phyloP scores from a whole-genome alignment of 306 rosid genomes.

The Prosopis cineraria region DNA sequence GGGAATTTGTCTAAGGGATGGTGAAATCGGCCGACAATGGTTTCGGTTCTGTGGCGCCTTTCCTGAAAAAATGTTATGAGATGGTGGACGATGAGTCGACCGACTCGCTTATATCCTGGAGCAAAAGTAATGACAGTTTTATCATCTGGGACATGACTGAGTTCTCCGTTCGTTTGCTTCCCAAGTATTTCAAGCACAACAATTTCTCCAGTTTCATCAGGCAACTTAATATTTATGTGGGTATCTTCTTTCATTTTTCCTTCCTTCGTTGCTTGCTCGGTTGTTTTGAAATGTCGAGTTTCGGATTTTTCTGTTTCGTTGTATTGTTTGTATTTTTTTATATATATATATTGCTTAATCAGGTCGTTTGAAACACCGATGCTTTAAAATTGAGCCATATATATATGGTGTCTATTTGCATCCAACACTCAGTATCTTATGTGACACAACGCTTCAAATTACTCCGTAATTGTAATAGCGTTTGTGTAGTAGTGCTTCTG shows the following conservation, averaged over 20 bases:
- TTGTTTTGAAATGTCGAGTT: background rate
- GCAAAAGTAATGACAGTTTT: slow-evolving; percentile 42
- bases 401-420: background rate
- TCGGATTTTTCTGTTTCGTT: background rate
- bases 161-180: slow-evolving; percentile 58
- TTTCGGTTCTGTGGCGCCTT: slow-evolving; percentile 54
- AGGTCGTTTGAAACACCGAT: background rate
- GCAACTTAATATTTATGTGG: slow-evolving; percentile 74
- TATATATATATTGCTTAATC: background rate
- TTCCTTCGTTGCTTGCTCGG: background rate
- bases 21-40: slow-evolving; percentile 46
- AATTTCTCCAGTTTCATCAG: slow-evolving; percentile 78
- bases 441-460: background rate
- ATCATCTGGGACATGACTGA: slow-evolving; percentile 58
- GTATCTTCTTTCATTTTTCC: slow-evolving; percentile 1
- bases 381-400: background rate
- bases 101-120: slow-evolving; percentile 60
- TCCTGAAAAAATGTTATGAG: slow-evolving; percentile 63
- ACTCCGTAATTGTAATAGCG: background rate
- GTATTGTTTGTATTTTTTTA: background rate
- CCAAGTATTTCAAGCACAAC: slow-evolving; percentile 67
- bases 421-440: background rate
- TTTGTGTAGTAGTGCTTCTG: background rate
- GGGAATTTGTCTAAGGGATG: slow-evolving; percentile 33
- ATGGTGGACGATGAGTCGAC: slow-evolving; percentile 61